Evolutionary conservation across 176 grass and related monocot genomes (phyloP), one percentile per base, ranked within the genome.

Genomic region (Musa beccarii): DNA sequence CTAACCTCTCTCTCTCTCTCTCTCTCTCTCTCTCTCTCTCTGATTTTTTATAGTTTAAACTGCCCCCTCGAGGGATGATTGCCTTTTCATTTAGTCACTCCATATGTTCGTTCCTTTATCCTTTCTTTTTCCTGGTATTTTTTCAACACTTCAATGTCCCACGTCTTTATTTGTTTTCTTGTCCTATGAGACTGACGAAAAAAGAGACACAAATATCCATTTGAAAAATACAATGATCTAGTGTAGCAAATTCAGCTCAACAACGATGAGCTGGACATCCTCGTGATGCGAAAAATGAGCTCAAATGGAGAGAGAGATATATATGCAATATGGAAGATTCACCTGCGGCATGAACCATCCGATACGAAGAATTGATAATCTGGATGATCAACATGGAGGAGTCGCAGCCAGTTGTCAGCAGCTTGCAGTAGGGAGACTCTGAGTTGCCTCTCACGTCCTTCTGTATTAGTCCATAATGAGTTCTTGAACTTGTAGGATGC

Each of bases 401-500:
- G 66, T 62, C 51, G 77, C 52, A 85, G 59, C 80, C 87, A 85
- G 43, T 89, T 59, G 1, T 80, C 72, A 68, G 87, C 83, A 73
- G 83, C 67, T 77, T 89, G 87, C 59, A 67, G 72, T 54, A 89
- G 69, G 66, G 21, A 51, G 54, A 23, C 52, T 28, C 72, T 68
- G 53, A 85, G 83, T 76, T 89, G 80, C 72, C 52, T 61, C 43
- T 89, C 87, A 11, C 53, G 3, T 76, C 75, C 82, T 67, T 72
- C 79, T 23, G 64, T 79, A 3, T 79, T 73, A 68, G 80, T 79
- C 83, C 79, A 89, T 29, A 89, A 65, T 19, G 80, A 73, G 9
- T 76, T 85, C 28, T 78, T 85, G 49, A 85, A 89, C 76, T 89
- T 89, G 76, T 89, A 89, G 34, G 80, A 85, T 66, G 80, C 83